Base-by-base conservation (phyloP, 169 alveolate genomes). In the Plasmodium inui region DNA sequence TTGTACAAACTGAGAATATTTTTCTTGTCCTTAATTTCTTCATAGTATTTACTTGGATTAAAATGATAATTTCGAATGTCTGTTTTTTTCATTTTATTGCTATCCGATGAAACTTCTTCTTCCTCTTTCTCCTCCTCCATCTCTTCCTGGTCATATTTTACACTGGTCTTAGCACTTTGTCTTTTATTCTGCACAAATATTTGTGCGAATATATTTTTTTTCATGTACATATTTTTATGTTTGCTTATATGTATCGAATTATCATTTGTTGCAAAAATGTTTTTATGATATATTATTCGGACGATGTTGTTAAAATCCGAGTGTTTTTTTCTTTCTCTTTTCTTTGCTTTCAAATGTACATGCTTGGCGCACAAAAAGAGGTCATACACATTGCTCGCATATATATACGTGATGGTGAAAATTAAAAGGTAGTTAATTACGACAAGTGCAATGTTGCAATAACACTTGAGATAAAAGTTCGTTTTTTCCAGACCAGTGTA, bases 161-260 rank as follows among this genome's bases (percentile, higher is more conserved):
- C 82, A 86, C 70, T 86, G 14, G 37, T 70, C 81, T 86, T 86
- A 41, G 80, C 67, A 73, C 12, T 70, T 32, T 74, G 55, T 76
- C 70, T 86, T 86, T 86, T 86, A 70, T 86, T 86, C 32, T 86
- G 93, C 26, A 86, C 86, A 86, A 86, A 86, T 76, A 86, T 86
- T 67, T 86, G 93, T 86, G 82, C 83, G 70, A 86, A 86, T 50
- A 86, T 86, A 76, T 86, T 86, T 86, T 86, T 86, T 53, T 86
- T 86, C 83, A 86, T 30, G 70, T 76, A 86, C 46, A 86, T 86
- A 41, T 86, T 86, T 74, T 86, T 86, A 76, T 86, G 67, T 37
- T 74, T 86, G 80, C 80, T 74, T 41, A 55, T 74, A 86, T 86
- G 22, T 78, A 86, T 74, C 9, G 82, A 55, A 76, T 46, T 26